Evolutionary conservation across 176 grass and related monocot species (phyloP), one percentile per base, ranked within the genome.

Genomic region (Phyllostachys edulis): DNA sequence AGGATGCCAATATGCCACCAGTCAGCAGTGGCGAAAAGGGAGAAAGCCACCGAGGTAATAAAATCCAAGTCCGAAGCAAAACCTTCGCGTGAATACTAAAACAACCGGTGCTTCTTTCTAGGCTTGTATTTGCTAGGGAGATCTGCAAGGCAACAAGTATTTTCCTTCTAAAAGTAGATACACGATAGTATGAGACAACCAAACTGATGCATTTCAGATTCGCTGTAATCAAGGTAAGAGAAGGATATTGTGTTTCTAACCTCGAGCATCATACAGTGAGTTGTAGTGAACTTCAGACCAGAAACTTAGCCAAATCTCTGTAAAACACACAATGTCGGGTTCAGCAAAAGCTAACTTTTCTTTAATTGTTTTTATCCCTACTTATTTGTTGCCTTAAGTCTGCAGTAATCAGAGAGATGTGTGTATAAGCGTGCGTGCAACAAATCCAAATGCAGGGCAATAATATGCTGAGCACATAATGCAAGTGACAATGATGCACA

Each of bases 261-360:
- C 96, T 90, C 74, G 87, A 59, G 92, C 91, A 88, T 99, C 93
- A 60, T 99, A 94, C 18, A 99, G 40, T 34, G 96, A 99, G 82
- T 99, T 99, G 51, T 99, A 99, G 90, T 99, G 96, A 89, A 96
- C 88, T 93, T 96, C 93, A 0, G 91, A 99, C 96, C 96, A 99
- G 85, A 99, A 99, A 87, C 96, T 99, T 68, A 99, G 71, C 96
- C 96, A 99, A 71, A 96, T 77, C 84, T 94, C 96, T 99, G 87
- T 34, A 89, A 81, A 89, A 52, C 12, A 82, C 8, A 17, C 1
- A 79, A 65, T 1, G 6, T 63, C 23, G 27, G 23, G 40, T 42
- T 90, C 54, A 89, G 71, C 8, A 49, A 45, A 26, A 66, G 56
- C 20, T 73, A 77, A 45, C 4, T 50, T 73, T 84, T 73, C 6